A percentile compares a stretch with the other conserved stretches of the same genome.
These are phyloP conservation scores for Kwoniella bestiolae DNA, from an alignment of 768 basidiomycete species.

Conservation along the genomic window DNA sequence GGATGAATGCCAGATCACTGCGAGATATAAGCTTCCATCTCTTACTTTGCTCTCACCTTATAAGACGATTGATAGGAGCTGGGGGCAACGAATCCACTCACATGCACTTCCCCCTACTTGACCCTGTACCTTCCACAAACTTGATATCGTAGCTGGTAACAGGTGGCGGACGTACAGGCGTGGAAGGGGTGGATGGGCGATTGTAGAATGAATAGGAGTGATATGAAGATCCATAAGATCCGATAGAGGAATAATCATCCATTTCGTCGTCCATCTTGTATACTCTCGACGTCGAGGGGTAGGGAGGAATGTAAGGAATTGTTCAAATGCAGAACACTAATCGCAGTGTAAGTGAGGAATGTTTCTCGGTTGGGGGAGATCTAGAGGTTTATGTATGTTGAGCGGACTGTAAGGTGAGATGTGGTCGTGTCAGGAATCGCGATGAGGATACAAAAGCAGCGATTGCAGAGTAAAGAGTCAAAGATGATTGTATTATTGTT, in stretches of 20 bases:
- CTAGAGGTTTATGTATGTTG: background rate
- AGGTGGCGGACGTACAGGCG: constrained; percentile 28
- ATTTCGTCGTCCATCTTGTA: constrained; percentile 42
- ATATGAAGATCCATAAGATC: constrained; percentile 23
- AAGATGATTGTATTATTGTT: background rate
- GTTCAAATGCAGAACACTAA: background rate
- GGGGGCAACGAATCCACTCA: too few species aligned
- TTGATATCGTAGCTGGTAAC: constrained; percentile 37
- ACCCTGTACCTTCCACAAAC: constrained; percentile 34
- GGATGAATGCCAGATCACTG: constrained; percentile 85
- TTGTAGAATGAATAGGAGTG: constrained; percentile 35
- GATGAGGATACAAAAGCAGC: too few species aligned
- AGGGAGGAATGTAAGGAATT: constrained; percentile 19
- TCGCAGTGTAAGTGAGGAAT: background rate
- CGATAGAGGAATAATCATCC: constrained; percentile 27
- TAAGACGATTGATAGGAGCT: too few species aligned
- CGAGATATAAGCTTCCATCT: too few species aligned
- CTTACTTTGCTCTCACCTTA: too few species aligned
- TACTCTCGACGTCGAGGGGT: background rate
- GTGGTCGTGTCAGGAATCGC: background rate
- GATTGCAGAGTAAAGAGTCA: background rate
- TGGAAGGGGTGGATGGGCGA: constrained; percentile 20
- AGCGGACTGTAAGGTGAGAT: background rate
- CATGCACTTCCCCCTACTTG: constrained; percentile 48
- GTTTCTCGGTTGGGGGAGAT: background rate